These are phyloP conservation scores for Cladophialophora yegresii DNA, from an alignment of 2,329 filamentous ascomycete genomes.

Conservation along the genomic window DNA sequence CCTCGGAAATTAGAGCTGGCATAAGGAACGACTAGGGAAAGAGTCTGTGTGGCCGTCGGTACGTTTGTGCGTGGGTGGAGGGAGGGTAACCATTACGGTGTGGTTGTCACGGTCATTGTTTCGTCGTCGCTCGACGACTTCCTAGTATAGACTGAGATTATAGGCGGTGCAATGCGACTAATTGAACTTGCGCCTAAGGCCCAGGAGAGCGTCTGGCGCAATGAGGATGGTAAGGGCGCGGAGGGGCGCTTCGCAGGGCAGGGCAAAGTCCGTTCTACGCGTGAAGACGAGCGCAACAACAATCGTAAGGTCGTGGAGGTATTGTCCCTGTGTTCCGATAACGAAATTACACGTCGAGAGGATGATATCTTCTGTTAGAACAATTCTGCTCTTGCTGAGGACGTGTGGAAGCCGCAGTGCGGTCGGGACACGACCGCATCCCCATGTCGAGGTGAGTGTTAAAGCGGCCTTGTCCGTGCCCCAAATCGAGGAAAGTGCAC, in stretches of 20 bases:
- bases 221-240: neutral
- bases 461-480: constrained; percentile 1
- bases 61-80: neutral
- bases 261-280: constrained; percentile 25
- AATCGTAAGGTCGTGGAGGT: neutral
- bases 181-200: neutral
- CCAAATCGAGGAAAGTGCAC: constrained; percentile 1
- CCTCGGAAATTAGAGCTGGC: constrained; percentile 25
- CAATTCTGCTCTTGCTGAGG: constrained; percentile 4
- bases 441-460: neutral
- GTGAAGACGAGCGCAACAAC: constrained; percentile 22
- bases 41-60: neutral
- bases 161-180: neutral
- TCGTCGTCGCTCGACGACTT: neutral
- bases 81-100: constrained; percentile 9
- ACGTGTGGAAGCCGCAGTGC: constrained; percentile 10
- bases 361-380: constrained; percentile 8
- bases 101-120: neutral
- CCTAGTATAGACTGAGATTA: neutral
- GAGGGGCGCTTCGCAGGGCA: constrained; percentile 11
- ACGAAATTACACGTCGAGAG: constrained; percentile 26
- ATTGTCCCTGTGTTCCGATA: neutral
- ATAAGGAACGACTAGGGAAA: constrained; percentile 8
- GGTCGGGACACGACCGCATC: neutral
- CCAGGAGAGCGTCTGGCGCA: constrained; percentile 5